Conservation (phyloP, 495 filamentous ascomycete genomes). For the Xylaria grammica region DNA sequence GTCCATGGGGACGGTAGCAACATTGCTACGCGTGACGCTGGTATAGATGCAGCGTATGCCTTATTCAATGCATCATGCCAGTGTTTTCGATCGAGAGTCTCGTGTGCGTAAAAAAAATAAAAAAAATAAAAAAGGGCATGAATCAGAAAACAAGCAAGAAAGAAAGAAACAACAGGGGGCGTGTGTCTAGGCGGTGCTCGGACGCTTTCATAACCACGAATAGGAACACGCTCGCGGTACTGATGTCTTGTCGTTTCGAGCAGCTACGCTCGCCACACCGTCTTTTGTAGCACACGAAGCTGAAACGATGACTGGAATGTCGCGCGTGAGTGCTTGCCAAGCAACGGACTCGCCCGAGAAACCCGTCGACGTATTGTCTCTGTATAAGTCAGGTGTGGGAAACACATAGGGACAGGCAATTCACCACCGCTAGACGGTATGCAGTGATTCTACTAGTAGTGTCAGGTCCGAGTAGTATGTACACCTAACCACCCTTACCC, state of each 20-base stretch:
- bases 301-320: not conserved
- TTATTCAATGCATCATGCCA: not conserved
- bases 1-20: constrained; percentile 7
- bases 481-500: too few relatives aligned
- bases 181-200: not conserved
- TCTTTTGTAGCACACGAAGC: not conserved
- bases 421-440: not conserved
- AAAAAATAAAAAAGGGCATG: not conserved
- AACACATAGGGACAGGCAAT: too few relatives aligned
- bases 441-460: too few relatives aligned
- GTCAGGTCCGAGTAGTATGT: too few relatives aligned
- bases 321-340: not conserved
- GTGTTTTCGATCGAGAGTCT: too few relatives aligned
- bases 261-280: not conserved
- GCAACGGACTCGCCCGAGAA: not conserved
- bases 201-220: not conserved
- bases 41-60: not conserved
- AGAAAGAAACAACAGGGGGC: not conserved
- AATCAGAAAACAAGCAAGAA: too few relatives aligned
- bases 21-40: not conserved
- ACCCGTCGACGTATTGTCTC: not conserved
- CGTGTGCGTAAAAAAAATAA: too few relatives aligned
- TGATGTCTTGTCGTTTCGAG: not conserved
- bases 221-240: too few relatives aligned
- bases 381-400: too few relatives aligned